These are phyloP conservation scores for Solanum pinnatisectum DNA, from an alignment of 257 asterid genomes.

Conservation along the genomic window DNA sequence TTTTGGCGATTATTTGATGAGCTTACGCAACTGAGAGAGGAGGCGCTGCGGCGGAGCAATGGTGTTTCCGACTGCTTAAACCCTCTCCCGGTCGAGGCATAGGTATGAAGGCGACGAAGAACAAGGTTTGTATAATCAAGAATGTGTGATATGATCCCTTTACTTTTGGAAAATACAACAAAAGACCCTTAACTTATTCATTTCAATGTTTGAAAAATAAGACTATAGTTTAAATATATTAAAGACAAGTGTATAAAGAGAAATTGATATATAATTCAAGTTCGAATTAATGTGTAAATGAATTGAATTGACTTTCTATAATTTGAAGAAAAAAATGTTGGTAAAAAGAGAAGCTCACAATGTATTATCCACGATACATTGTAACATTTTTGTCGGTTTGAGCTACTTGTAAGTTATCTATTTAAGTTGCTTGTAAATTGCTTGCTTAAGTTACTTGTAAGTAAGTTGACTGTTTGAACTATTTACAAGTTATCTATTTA, in stretches of 20 bases:
- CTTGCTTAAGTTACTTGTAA: too few relatives aligned
- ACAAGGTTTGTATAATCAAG: background rate
- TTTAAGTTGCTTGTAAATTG: too few relatives aligned
- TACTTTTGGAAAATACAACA: background rate
- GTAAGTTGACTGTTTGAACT: background rate
- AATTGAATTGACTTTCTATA: too few relatives aligned
- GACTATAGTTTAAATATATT: too few relatives aligned
- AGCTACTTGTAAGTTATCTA: too few relatives aligned
- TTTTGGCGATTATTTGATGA: background rate
- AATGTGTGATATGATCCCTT: background rate
- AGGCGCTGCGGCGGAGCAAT: background rate
- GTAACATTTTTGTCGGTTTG: too few relatives aligned
- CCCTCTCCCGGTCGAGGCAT: background rate
- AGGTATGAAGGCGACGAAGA: background rate
- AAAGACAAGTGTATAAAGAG: too few relatives aligned
- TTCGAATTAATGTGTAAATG: too few relatives aligned
- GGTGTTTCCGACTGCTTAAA: background rate
- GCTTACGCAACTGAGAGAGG: background rate
- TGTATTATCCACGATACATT: fast-evolving
- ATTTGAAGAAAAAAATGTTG: too few relatives aligned
- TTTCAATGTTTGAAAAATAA: background rate
- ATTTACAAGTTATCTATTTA: background rate
- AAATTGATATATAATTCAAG: too few relatives aligned
- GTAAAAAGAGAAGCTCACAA: too few relatives aligned
- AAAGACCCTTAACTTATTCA: background rate